Evolutionary conservation across 805 yeast species (phyloP), one percentile per base, ranked within the genome.

Genomic region (Kodamaea jinghongensis): DNA sequence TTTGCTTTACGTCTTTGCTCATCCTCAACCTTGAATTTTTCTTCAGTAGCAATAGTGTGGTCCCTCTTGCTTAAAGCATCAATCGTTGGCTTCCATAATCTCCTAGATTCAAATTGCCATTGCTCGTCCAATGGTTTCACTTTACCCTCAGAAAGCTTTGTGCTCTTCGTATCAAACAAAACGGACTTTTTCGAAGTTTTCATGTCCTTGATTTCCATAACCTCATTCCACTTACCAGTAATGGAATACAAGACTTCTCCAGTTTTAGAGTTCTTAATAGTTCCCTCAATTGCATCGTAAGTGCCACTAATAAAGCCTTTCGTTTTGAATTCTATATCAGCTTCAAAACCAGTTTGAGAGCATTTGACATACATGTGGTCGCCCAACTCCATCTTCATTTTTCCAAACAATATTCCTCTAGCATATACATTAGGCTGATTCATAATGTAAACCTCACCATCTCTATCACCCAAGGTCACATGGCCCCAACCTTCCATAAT

Each of bases 371-470:
- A 51, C 79, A 95, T 78, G 56, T 85, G 95, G 60, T 93, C 99
- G 20, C 99, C 98, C 43, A 93, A 65, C 61, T 93, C 99, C 42
- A 85, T 81, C 63, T 83, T 85, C 70, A 93, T 75, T 47, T 83
- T 84, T 17, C 99, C 99, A 55, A 93, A 85, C 17, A 93, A 64
- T 31, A 93, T 86, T 38, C 97, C 97, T 50, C 98, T 75, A 7
- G 95, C 96, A 52, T 93, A 93, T 68, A 91, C 80, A 58, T 93
- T 93, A 43, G 99, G 99, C 61, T 93, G 98, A n/a, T 89, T 83
- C 57, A 93, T 69, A 8, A 83, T 76, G 63, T 89, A 93, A 39
- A 71, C 70, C 58, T 91, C 99, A 47, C 79, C 78, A 28, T 60
- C 59, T 17, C 76, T 69, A 50, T 85, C 84, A 34, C 80, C 70